phyloP scores from a whole-genome alignment of 2,329 filamentous ascomycete species.

The Achaetomium macrosporum region DNA sequence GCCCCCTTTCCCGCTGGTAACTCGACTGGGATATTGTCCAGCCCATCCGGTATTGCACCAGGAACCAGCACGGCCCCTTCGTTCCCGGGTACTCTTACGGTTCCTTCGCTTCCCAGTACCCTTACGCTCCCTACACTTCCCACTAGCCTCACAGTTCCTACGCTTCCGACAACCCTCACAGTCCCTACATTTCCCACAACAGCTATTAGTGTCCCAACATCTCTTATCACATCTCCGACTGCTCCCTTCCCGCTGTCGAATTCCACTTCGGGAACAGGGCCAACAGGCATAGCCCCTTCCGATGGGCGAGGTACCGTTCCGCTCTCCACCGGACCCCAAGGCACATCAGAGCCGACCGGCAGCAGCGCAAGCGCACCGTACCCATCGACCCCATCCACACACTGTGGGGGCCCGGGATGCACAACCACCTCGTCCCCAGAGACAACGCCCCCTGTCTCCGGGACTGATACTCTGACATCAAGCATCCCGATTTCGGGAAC shows the following conservation, averaged over 20 bases:
- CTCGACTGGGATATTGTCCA: not conserved
- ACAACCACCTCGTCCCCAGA: too few relatives aligned
- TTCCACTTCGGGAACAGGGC: not conserved
- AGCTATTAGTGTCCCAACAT: not conserved
- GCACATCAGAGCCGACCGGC: not conserved
- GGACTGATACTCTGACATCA: not conserved
- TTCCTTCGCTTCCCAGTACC: too few relatives aligned
- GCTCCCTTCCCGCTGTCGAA: constrained; percentile 11
- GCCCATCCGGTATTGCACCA: not conserved
- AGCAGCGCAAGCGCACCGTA: constrained; percentile 8
- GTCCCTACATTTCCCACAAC: too few relatives aligned
- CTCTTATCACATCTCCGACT: not conserved
- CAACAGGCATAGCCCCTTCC: constrained; percentile 1
- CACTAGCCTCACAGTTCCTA: too few relatives aligned
- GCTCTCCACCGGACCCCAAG: not conserved
- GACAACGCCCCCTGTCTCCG: not conserved
- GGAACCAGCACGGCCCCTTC: too few relatives aligned
- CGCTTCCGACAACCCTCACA: too few relatives aligned
- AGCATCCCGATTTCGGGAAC: not conserved
- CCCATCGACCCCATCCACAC: not conserved
- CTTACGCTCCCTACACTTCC: too few relatives aligned
- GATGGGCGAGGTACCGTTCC: too few relatives aligned
- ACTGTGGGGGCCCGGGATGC: too few relatives aligned
- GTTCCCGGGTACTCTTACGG: too few relatives aligned
- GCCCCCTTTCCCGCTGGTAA: not conserved